Base-by-base conservation (phyloP, 2,329 filamentous ascomycete species). In the Aureobasidium sp. region DNA sequence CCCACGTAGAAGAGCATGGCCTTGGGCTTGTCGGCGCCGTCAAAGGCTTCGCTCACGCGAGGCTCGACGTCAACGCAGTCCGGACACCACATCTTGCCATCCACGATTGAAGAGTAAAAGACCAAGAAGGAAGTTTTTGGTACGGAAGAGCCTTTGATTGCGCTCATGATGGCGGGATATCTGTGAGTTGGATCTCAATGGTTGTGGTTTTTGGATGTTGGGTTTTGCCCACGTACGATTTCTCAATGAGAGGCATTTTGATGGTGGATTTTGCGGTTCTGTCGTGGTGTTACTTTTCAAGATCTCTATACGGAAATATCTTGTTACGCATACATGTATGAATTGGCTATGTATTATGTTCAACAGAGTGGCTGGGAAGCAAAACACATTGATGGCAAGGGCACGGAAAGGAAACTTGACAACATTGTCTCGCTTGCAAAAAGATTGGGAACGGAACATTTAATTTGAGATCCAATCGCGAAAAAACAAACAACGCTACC, bases 51-150 rank as follows among this genome's bases (percentile, higher is more conserved):
- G 20, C 34, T n/a, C 9, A 58, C 42, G 1, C 31, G 25, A 22
- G 55, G 55, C 14, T 47, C 41, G 42, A 58, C 55, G 22, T 58
- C 42, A 5, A 58, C 41, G 42, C 55, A 58, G n/a, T 58, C 55
- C 3, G 55, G 55, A 17, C 55, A 58, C 55, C 55, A 58, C 55
- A 58, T 58, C 22, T 39, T 58, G 55, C 42, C 42, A 27, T 47
- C 42, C 5, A 48, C 34, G 22, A 48, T 29, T 8, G 55, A 58
- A 0, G 55, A 58, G 31, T 58, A 58, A 22, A 58, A 58, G 31
- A 58, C 39, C 34, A 58, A 6, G 55, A 47, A 58, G 20, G 37
- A 37, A 22, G 42, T 37, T 37, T 27, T 48, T 14, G 55, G 31
- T 2, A 42, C 4, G 0, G 41, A 37, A 15, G 55, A 42, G 41